A percentile compares a stretch with the other conserved stretches of the same genome.
Conservation (phyloP, 345 rosid species). For the Zanthoxylum bungeanum region DNA sequence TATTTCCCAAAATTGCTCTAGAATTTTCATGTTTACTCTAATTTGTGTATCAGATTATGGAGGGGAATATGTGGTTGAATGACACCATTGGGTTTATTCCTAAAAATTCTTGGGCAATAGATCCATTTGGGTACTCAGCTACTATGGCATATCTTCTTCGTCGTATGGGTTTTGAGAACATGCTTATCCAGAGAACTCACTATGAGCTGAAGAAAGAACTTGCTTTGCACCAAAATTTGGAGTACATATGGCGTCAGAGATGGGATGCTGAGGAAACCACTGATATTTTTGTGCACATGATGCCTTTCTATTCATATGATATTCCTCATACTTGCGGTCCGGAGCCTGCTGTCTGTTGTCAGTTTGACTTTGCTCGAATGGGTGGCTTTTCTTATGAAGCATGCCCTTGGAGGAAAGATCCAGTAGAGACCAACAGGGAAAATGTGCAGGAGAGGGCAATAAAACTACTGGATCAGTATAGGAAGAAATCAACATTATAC, state of each 20-base stretch:
- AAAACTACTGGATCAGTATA: constrained; percentile 84
- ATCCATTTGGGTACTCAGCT: constrained; percentile 96
- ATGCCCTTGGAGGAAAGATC: constrained; percentile 84
- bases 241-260: constrained; percentile 93
- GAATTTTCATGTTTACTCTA: constrained; percentile 12
- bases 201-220: constrained; percentile 99
- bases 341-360: constrained; percentile 98
- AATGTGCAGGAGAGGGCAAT: constrained; percentile 91
- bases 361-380: constrained; percentile 89
- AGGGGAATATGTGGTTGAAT: constrained; percentile 94
- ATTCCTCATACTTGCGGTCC: constrained; percentile 99
- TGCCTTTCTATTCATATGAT: constrained; percentile 98
- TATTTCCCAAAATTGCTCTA: not conserved
- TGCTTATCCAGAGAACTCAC: constrained; percentile 99
- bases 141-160: constrained; percentile 97
- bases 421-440: constrained; percentile 69
- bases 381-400: constrained; percentile 56
- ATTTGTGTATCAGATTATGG: constrained; percentile 58
- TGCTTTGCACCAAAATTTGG: constrained; percentile 80
- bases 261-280: constrained; percentile 95
- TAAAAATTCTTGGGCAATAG: constrained; percentile 97
- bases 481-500: constrained; percentile 82
- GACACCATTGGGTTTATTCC: constrained; percentile 91
- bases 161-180: constrained; percentile 98
- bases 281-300: constrained; percentile 96